phyloP scores from a whole-genome alignment of 345 rosid species.

The Erodium maritimum region DNA sequence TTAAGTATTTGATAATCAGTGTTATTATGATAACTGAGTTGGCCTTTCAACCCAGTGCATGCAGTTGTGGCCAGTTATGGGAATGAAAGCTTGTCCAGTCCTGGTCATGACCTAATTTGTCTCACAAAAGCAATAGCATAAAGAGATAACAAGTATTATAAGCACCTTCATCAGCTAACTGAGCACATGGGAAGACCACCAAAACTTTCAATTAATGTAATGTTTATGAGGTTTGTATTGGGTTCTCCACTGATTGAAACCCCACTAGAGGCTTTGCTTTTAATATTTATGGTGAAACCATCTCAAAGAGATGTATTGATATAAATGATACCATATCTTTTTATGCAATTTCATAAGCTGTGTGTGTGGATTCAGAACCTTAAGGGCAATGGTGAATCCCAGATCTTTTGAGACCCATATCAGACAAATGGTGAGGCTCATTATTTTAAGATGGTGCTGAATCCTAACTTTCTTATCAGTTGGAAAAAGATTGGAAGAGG shows the following conservation, averaged over 20 bases:
- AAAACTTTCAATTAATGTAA: too few species aligned
- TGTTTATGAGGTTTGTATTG: background rate
- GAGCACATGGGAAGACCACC: background rate
- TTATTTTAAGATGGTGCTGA: constrained; percentile 11
- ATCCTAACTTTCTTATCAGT: constrained; percentile 27
- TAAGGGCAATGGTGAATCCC: background rate
- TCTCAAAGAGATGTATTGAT: background rate
- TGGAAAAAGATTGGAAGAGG: constrained; percentile 11
- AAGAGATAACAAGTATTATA: background rate
- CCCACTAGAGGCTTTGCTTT: background rate
- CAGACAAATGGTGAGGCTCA: too few species aligned
- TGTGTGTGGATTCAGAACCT: too few species aligned
- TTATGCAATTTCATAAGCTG: background rate
- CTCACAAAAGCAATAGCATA: background rate
- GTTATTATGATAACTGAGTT: constrained; percentile 13
- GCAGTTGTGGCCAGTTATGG: constrained; percentile 7
- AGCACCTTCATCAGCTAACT: background rate
- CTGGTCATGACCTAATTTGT: constrained; percentile 20
- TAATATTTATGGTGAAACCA: background rate
- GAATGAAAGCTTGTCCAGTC: constrained; percentile 5
- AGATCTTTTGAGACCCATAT: background rate
- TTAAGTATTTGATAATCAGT: background rate
- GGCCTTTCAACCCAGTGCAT: constrained; percentile 15
- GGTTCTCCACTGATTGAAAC: background rate
- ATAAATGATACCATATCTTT: background rate